Base-by-base conservation (phyloP, 2,329 filamentous ascomycete species). In the Onygenales sp. region DNA sequence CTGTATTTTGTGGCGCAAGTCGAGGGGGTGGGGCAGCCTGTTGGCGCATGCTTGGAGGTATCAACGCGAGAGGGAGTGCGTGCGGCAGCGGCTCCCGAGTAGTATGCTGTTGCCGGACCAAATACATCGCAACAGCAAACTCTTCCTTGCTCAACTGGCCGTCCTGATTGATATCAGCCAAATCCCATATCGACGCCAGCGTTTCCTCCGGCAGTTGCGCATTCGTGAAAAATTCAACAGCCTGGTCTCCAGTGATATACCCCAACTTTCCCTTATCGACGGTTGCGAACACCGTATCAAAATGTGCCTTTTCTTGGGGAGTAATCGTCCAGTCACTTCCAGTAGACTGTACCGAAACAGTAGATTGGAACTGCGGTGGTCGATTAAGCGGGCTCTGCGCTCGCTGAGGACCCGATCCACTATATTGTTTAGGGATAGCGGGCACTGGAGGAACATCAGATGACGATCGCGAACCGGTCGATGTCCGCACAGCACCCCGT, bases 121-220 rank as follows among this genome's bases (percentile, higher is more conserved):
- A 78, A 66, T 94, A 94, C 91, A 98, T 96, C 51, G 93, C 92
- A 46, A 98, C 90, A 0, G 93, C 90, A 66, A 98, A 98, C 63
- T 95, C 91, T 60, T 98, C 93, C 61, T 82, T 83, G 46, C 80
- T 90, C 54, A 98, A 75, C 54, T 86, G 85, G 9, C 93, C 93
- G 61, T 91, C 87, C 7, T 89, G 93, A 64, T 89, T 89, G 70
- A 96, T 89, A 70, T 98, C 93, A 11, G 93, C 86, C 33, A 98
- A 81, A 68, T 98, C 93, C 93, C 93, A 98, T 58, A 98, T 95
- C 63, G 94, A 88, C 33, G 93, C 93, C 51, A 98, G 76, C 8
- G 82, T 83, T 63, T 96, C 92, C 66, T 97, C 92, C 0, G 89
- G 82, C 11, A 98, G 78, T 54, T 88, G 86, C 0, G 92, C 95